These are phyloP conservation scores for Quillaja saponaria DNA, from an alignment of 306 rosid genomes.

Conservation along the genomic window DNA sequence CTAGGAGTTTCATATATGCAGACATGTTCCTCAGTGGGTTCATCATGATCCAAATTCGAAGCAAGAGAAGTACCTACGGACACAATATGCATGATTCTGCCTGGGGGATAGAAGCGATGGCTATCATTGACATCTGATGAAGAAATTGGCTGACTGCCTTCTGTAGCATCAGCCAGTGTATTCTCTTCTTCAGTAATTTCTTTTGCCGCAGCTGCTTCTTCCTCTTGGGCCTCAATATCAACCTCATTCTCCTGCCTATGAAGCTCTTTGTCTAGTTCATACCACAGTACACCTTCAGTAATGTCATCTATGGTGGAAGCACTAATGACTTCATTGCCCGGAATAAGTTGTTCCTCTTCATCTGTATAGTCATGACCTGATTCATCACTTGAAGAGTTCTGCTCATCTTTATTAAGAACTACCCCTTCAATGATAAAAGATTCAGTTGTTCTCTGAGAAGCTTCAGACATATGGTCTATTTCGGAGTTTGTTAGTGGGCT, in stretches of 20 bases:
- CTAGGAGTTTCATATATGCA: slow-evolving; percentile 79
- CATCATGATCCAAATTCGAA: slow-evolving; percentile 42
- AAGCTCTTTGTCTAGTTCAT: slow-evolving; percentile 84
- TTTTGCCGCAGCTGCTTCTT: slow-evolving; percentile 72
- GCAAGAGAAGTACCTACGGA: slow-evolving; percentile 32
- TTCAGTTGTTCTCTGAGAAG: slow-evolving; percentile 45
- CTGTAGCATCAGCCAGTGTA: slow-evolving; percentile 63
- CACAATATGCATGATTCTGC: slow-evolving; percentile 87
- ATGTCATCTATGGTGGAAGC: slow-evolving; percentile 49
- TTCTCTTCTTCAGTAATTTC: slow-evolving; percentile 79
- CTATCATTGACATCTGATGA: slow-evolving; percentile 58
- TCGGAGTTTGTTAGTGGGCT: slow-evolving; percentile 42
- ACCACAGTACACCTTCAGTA: slow-evolving; percentile 83
- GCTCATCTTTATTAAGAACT: slow-evolving; percentile 43
- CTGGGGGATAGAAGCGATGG: slow-evolving; percentile 82
- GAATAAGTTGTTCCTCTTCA: slow-evolving; percentile 67
- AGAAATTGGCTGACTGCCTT: slow-evolving; percentile 54
- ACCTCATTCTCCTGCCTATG: slow-evolving; percentile 51
- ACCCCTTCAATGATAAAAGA: slow-evolving; percentile 37
- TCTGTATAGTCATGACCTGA: slow-evolving; percentile 71
- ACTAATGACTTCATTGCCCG: slow-evolving; percentile 39
- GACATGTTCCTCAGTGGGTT: slow-evolving; percentile 52
- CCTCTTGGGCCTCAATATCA: slow-evolving; percentile 52
- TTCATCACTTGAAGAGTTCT: slow-evolving; percentile 48
- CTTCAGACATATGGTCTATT: slow-evolving; percentile 43